Evolutionary conservation across 1,284 basidiomycete genomes (phyloP).

Genomic region (Mixia osmundae): DNA sequence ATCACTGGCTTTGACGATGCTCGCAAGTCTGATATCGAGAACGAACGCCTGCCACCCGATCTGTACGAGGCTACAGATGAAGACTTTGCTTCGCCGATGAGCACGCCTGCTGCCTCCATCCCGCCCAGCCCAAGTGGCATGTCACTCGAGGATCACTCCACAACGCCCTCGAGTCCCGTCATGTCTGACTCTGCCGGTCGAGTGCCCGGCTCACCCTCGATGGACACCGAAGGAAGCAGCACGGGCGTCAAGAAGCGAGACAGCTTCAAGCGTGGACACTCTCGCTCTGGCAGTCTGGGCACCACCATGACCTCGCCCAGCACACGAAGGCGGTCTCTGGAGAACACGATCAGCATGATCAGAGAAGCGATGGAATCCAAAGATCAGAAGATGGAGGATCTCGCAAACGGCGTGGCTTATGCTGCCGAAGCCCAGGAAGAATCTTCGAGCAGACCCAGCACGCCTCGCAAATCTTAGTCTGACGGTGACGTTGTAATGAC

Average conservation of each 20-base stretch:
- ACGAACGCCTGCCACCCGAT: constrained; percentile 86
- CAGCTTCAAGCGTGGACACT: constrained; percentile 52
- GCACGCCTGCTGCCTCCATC: constrained; percentile 5
- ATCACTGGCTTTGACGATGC: constrained; percentile 89
- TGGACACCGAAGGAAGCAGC: too few species aligned
- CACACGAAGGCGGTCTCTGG: constrained; percentile 70
- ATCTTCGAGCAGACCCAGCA: constrained; percentile 3
- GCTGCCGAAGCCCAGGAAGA: constrained; percentile 5
- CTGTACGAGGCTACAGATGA: constrained; percentile 55
- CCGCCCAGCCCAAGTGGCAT: constrained; percentile 19
- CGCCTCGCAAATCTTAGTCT: too few species aligned
- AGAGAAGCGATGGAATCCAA: constrained; percentile 24
- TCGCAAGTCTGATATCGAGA: constrained; percentile 95
- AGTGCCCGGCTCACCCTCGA: constrained; percentile 19
- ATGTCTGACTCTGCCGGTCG: constrained; percentile 11
- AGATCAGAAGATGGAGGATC: constrained; percentile 7
- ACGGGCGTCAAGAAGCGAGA: constrained; percentile 11
- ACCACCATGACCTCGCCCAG: constrained; percentile 92
- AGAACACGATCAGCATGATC: constrained; percentile 89
- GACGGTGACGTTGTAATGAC: too few species aligned
- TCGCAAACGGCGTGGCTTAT: constrained; percentile 7
- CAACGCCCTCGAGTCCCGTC: constrained; percentile 23
- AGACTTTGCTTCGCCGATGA: constrained; percentile 7
- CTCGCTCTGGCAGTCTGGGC: constrained; percentile 66
- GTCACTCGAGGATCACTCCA: constrained; percentile 10